Evolutionary conservation across 768 basidiomycete genomes (phyloP), one percentile per base, ranked within the genome.

Genomic region (Gloeophyllum trabeum): DNA sequence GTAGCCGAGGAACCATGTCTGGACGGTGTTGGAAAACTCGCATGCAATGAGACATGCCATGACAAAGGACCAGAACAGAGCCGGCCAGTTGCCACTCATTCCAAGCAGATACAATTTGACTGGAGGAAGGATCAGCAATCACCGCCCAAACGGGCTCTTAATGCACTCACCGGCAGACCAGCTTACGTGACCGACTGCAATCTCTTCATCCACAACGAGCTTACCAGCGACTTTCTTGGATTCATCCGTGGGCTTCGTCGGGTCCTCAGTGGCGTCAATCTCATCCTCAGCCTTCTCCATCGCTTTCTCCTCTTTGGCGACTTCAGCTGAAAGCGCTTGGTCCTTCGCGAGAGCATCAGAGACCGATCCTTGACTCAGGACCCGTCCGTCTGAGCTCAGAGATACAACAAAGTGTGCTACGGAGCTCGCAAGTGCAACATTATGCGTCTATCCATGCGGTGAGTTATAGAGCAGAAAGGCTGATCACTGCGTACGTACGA

Each of bases 121-220:
- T 61, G 46, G n/a, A 21, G 24, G 46, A 41, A 7, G 47, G 42
- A 37, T 41, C 43, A 57, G 52, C 45, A 30, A 5, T 4, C n/a
- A 16, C 18, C 19, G 10, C 12, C 18, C 30, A 23, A 24, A 24
- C 25, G 16, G 4, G 18, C 21, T 4, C n/a, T 25, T 14, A 20
- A 28, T n/a, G 30, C 4, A 55, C 63, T 48, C 44, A 60, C 64
- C 50, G 19, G 68, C 61, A 3, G 51, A 48, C 63, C 71, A 75
- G 36, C 71, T 70, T 22, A 82, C 69, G 45, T 73, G 74, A 0
- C 80, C 79, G 40, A 69, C 64, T 4, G 63, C 69, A 35, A 81
- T 66, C 51, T 84, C 81, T 52, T 84, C 81, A 0, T 69, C 71
- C 5, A 78, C 57, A 36, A 81, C 69, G n/a, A 83, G 63, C 51